Percentiles rank a stretch among this genome's conserved stretches.
Evolutionary conservation across 306 rosid species (phyloP).

Genomic region (Quercus glauca): DNA sequence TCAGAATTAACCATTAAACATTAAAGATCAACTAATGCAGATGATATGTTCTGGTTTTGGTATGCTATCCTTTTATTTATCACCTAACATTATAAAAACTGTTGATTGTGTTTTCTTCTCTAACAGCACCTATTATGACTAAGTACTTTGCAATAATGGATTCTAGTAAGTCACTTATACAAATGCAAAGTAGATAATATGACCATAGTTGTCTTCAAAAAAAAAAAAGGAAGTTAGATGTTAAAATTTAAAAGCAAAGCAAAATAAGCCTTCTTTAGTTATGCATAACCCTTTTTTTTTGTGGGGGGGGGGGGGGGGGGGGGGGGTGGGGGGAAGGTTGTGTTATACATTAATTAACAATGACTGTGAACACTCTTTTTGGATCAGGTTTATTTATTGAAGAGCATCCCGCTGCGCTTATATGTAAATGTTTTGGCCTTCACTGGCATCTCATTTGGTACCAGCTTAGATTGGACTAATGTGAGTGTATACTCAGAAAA

Average conservation of each 20-base stretch:
- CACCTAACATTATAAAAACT: neutral
- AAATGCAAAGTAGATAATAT: neutral
- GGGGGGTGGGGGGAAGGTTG: neutral
- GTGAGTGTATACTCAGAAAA: slow-evolving; percentile 42
- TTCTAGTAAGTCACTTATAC: no score
- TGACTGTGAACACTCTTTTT: slow-evolving; percentile 22
- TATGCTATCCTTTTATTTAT: neutral
- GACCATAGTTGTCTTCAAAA: neutral
- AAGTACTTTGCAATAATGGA: no score
- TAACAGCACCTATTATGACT: neutral
- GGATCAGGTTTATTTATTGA: slow-evolving; percentile 67
- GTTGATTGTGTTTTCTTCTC: neutral
- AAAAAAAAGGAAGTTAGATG: no score
- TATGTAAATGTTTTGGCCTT: slow-evolving; percentile 58
- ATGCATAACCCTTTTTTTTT: neutral
- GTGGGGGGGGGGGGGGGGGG: neutral
- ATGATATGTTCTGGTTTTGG: neutral
- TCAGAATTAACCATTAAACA: neutral
- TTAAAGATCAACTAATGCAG: neutral
- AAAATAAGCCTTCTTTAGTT: no score
- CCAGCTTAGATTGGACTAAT: slow-evolving; percentile 63
- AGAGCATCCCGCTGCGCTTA: slow-evolving; percentile 72
- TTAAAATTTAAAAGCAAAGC: no score
- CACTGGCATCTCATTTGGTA: slow-evolving; percentile 44
- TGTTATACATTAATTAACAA: neutral